Evolutionary conservation across 2,329 filamentous ascomycete species (phyloP).

Genomic region (Diaporthe capsici): DNA sequence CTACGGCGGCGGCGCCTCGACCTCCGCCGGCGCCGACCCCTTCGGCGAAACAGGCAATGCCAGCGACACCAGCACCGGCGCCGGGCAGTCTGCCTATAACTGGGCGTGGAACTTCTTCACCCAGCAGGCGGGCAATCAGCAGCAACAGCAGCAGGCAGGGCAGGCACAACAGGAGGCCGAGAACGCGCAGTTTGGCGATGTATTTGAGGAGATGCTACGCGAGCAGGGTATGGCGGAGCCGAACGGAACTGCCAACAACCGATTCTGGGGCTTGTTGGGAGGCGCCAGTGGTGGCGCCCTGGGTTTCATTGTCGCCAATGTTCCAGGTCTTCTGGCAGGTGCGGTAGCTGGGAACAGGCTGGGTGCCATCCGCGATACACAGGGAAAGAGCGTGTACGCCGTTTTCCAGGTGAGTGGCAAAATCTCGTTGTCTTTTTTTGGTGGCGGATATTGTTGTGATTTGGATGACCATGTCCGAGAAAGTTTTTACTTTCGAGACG

Average conservation of each 20-base stretch:
- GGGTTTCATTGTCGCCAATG: slow-evolving; percentile 95
- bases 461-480: background rate
- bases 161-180: slow-evolving; percentile 69
- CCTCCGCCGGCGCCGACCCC: slow-evolving; percentile 59
- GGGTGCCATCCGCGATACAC: slow-evolving; percentile 90
- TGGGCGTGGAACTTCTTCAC: slow-evolving; percentile 81
- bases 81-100: slow-evolving; percentile 70
- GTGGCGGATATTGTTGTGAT: background rate
- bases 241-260: slow-evolving; percentile 71
- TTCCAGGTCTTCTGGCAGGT: slow-evolving; percentile 89
- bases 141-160: slow-evolving; percentile 48
- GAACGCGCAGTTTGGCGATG: slow-evolving; percentile 87
- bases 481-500: background rate
- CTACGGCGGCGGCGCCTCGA: slow-evolving; percentile 62
- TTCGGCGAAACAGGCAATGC: slow-evolving; percentile 63
- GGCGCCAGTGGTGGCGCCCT: slow-evolving; percentile 89
- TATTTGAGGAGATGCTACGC: slow-evolving; percentile 91
- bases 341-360: slow-evolving; percentile 92
- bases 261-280: slow-evolving; percentile 90
- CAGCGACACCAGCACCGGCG: slow-evolving; percentile 51
- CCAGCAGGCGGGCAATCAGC: slow-evolving; percentile 44
- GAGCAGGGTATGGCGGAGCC: slow-evolving; percentile 87
- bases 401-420: slow-evolving; percentile 76
- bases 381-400: slow-evolving; percentile 93
- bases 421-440: background rate